A percentile compares a stretch with the other conserved stretches of the same genome.
Evolutionary conservation across 345 rosid species (phyloP).

Genomic region (Syzygium grande): DNA sequence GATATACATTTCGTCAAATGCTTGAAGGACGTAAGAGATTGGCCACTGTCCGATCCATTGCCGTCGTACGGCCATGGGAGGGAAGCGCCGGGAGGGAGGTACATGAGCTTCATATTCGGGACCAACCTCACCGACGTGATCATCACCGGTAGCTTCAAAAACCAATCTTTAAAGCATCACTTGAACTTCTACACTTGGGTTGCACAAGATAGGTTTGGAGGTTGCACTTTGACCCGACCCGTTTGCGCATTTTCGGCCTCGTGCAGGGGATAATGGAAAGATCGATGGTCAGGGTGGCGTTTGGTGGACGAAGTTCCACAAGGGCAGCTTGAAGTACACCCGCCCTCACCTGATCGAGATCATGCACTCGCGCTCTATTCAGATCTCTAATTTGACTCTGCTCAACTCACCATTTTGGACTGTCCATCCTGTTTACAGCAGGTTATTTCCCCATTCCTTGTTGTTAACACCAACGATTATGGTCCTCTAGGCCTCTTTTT

Average conservation of each 20-base stretch:
- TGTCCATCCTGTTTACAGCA: conserved; percentile 39
- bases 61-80: conserved; percentile 48
- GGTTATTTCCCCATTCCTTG: neutral
- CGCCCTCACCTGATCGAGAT: conserved; percentile 41
- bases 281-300: conserved; percentile 36
- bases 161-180: neutral
- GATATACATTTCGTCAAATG: neutral
- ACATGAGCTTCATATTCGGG: conserved; percentile 34
- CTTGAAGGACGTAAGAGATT: conserved; percentile 17
- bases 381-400: conserved; percentile 31
- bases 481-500: neutral
- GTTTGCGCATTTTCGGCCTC: neutral
- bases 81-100: conserved; percentile 35
- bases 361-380: conserved; percentile 22
- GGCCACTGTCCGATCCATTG: conserved; percentile 31
- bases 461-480: neutral
- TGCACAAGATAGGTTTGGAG: neutral
- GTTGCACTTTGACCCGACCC: neutral
- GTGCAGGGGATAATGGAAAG: conserved; percentile 34
- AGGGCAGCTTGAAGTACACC: conserved; percentile 16
- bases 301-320: conserved; percentile 34
- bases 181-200: neutral
- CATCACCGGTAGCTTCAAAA: conserved; percentile 15
- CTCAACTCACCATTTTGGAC: conserved; percentile 42
- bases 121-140: conserved; percentile 37